phyloP scores from a whole-genome alignment of 805 yeast species.

The Candida maris region DNA sequence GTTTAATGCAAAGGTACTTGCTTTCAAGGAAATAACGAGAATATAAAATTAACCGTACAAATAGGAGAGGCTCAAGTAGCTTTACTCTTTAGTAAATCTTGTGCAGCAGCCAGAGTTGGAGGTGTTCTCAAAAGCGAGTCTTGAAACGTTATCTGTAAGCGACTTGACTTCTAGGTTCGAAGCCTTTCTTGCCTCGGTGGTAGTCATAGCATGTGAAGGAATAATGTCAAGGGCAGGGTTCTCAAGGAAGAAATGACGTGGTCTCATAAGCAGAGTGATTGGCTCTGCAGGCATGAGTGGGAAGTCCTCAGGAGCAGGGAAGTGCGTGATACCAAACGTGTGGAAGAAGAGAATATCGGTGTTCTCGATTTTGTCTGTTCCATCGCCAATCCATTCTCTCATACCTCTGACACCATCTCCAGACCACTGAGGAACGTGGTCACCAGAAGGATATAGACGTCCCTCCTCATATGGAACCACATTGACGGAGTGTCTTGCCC shows the following conservation, averaged over 20 bases:
- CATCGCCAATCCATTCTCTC: conserved; percentile 68
- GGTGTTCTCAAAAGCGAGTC: conserved; percentile 45
- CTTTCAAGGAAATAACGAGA: too few species aligned
- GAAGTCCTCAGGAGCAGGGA: conserved; percentile 89
- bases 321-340: conserved; percentile 80
- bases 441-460: conserved; percentile 76
- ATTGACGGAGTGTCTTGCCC: conserved; percentile 65
- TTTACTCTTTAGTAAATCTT: conserved; percentile 26
- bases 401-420: conserved; percentile 66
- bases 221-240: conserved; percentile 75
- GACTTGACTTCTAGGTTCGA: conserved; percentile 38
- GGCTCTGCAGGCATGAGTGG: conserved; percentile 89
- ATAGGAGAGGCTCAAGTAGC: too few species aligned
- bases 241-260: conserved; percentile 73
- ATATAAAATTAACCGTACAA: too few species aligned
- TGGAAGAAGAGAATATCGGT: conserved; percentile 75
- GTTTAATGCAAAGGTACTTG: too few species aligned
- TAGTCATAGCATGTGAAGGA: conserved; percentile 56
- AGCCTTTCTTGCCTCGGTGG: conserved; percentile 39
- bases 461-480: conserved; percentile 73
- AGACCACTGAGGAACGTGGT: conserved; percentile 70
- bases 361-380: conserved; percentile 52
- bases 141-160: conserved; percentile 44
- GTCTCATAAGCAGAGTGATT: conserved; percentile 68
- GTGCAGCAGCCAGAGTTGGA: conserved; percentile 30